Evolutionary conservation across 2,329 filamentous ascomycete species (phyloP).

Genomic region (Cladophialophora immunda): DNA sequence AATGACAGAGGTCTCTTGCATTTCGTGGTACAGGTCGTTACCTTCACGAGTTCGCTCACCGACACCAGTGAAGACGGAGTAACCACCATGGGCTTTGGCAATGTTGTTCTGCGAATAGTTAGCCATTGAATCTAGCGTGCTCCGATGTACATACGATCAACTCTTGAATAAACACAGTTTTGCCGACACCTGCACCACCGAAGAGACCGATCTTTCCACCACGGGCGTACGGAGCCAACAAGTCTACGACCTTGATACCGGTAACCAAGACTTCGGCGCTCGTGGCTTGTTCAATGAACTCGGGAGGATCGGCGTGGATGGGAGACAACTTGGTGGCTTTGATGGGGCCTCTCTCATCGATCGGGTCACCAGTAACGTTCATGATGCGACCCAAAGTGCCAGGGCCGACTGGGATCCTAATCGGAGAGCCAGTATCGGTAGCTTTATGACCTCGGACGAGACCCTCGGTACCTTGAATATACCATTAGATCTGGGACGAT

Average conservation of each 20-base stretch:
- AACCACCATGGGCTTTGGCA: conserved; percentile 99
- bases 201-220: conserved; percentile 99
- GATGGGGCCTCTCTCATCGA: conserved; percentile 98
- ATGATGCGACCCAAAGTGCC: conserved; percentile 98
- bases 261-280: conserved; percentile 95
- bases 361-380: conserved; percentile 99
- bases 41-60: conserved; percentile 99
- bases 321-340: conserved; percentile 86
- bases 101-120: conserved; percentile 83
- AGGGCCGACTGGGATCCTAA: conserved; percentile 93
- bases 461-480: conserved; percentile 88
- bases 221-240: conserved; percentile 98
- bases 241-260: conserved; percentile 99
- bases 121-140: conserved; percentile 23
- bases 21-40: conserved; percentile 99
- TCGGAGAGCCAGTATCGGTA: conserved; percentile 89
- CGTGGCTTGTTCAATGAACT: conserved; percentile 95
- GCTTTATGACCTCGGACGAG: conserved; percentile 90
- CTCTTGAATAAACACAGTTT: conserved; percentile 99
- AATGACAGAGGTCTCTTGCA: conserved; percentile 99
- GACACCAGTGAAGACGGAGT: conserved; percentile 99
- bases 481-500: not conserved
- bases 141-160: conserved; percentile 71
- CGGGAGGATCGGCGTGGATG: conserved; percentile 93
- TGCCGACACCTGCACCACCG: conserved; percentile 99